Conservation (phyloP, 352 stramenopile species). For the Phytophthora quininea region DNA sequence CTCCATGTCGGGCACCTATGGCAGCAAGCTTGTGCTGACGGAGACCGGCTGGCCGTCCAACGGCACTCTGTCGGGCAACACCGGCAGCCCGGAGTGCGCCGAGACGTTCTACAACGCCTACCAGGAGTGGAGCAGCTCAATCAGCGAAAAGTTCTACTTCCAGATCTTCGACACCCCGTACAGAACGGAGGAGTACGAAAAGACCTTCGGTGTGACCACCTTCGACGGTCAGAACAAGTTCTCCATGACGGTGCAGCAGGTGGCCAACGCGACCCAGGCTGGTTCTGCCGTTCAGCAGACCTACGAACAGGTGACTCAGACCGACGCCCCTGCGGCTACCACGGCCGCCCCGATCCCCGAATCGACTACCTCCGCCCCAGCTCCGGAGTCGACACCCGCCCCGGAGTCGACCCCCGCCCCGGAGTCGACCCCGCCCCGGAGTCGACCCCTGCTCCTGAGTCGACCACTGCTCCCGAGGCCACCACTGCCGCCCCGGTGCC, state of each 20-base stretch:
- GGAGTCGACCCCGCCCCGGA: constrained; percentile 1
- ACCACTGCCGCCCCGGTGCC: background rate
- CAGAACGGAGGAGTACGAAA: constrained; percentile 43
- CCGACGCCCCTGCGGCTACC: background rate
- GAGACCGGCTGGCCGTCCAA: constrained; percentile 52
- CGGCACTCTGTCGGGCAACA: constrained; percentile 31
- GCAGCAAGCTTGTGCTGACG: constrained; percentile 44
- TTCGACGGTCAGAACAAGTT: constrained; percentile 50
- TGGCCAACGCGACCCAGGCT: constrained; percentile 8
- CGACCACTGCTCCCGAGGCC: constrained; percentile 12
- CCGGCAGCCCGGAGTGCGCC: constrained; percentile 30
- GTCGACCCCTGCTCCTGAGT: constrained; percentile 2
- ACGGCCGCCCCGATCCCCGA: background rate
- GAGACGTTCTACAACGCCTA: constrained; percentile 54
- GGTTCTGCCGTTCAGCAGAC: background rate
- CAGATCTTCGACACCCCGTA: constrained; percentile 68
- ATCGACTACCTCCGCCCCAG: too few relatives aligned
- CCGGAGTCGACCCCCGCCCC: background rate
- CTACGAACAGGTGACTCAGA: background rate
- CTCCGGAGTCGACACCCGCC: background rate
- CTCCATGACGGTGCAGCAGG: constrained; percentile 33
- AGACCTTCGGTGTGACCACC: constrained; percentile 49
- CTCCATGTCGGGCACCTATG: constrained; percentile 28
- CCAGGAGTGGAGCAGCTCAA: constrained; percentile 51
- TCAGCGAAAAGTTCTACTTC: constrained; percentile 69